Percentiles rank a stretch among this genome's conserved stretches.
phyloP scores from a whole-genome alignment of 208 protist genomes.

The Acanthamoeba culbertsoni region DNA sequence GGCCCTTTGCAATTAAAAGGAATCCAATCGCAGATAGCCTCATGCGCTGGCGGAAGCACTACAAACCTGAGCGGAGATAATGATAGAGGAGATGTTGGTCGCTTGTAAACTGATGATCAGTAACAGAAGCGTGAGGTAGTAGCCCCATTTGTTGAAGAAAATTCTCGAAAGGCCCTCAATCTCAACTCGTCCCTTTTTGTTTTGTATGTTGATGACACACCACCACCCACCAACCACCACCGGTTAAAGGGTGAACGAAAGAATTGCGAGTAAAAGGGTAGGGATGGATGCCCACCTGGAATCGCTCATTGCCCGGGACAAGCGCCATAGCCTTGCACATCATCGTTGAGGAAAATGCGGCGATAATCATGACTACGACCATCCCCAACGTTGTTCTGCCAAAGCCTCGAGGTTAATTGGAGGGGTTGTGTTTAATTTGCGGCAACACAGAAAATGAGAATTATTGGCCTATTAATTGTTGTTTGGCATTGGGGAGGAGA shows the following conservation, averaged over 20 bases:
- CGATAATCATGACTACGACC: not conserved
- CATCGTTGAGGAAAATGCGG: not conserved
- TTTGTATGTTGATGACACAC: too few species aligned
- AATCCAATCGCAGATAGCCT: not conserved
- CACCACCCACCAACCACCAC: too few species aligned
- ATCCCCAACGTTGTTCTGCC: not conserved
- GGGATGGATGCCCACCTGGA: not conserved
- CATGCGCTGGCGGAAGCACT: not conserved
- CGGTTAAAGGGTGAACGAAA: not conserved
- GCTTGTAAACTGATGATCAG: not conserved
- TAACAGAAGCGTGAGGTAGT: not conserved
- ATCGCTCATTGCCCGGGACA: slow-evolving; percentile 1
- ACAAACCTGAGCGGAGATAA: not conserved
- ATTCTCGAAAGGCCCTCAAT: not conserved
- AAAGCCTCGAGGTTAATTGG: too few species aligned
- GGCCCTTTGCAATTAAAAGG: not conserved
- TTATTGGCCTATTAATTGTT: too few species aligned
- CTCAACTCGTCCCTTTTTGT: slow-evolving; percentile 9
- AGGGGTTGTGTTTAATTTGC: too few species aligned
- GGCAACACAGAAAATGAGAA: too few species aligned
- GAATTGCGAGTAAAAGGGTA: too few species aligned
- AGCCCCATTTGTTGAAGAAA: slow-evolving; percentile 18
- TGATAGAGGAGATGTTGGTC: slow-evolving; percentile 29
- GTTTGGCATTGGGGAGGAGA: not conserved
- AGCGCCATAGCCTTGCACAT: slow-evolving; percentile 24